Percentiles rank a stretch among this genome's conserved stretches.
Evolutionary conservation across 176 grass and related monocot genomes (phyloP).

Genomic region (Elaeis guineensis): DNA sequence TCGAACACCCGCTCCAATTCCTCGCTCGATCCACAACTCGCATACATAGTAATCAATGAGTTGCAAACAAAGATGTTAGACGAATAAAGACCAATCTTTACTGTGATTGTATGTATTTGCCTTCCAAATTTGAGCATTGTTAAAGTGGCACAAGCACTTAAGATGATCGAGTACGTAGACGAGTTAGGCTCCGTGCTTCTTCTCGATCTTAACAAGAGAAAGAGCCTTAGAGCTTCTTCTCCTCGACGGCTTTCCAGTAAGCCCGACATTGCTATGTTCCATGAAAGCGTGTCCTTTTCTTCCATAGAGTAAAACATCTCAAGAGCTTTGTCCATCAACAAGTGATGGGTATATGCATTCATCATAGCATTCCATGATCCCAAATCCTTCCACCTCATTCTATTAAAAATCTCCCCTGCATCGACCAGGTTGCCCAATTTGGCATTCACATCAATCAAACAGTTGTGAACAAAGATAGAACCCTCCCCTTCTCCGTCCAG

Average conservation of each 20-base stretch:
- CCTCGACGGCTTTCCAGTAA: slow-evolving; percentile 17
- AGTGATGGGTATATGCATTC: slow-evolving; percentile 31
- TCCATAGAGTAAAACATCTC: slow-evolving; percentile 32
- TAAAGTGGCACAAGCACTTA: slow-evolving; percentile 33
- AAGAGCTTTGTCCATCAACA: slow-evolving; percentile 28
- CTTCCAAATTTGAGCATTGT: slow-evolving; percentile 24
- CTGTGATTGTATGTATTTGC: slow-evolving; percentile 26
- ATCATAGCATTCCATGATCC: slow-evolving; percentile 55
- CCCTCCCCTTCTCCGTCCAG: slow-evolving; percentile 12
- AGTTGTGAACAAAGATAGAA: slow-evolving; percentile 39
- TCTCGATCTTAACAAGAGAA: slow-evolving; percentile 17
- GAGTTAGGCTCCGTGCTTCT: slow-evolving; percentile 5
- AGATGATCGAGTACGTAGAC: slow-evolving; percentile 28
- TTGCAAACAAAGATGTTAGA: slow-evolving; percentile 32
- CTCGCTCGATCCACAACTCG: slow-evolving; percentile 17
- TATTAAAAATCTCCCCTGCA: slow-evolving; percentile 26
- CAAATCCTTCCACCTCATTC: slow-evolving; percentile 36
- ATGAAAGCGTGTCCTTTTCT: slow-evolving; percentile 36
- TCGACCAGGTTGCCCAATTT: slow-evolving; percentile 34
- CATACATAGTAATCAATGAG: slow-evolving; percentile 54
- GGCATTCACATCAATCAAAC: slow-evolving; percentile 34
- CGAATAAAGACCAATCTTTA: slow-evolving; percentile 24
- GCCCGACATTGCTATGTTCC: slow-evolving; percentile 47
- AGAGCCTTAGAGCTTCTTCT: slow-evolving; percentile 28
- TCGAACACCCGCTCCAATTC: slow-evolving; percentile 35